Conservation (phyloP, 2,329 filamentous ascomycete species). For the Sporothrix dimorphospora region DNA sequence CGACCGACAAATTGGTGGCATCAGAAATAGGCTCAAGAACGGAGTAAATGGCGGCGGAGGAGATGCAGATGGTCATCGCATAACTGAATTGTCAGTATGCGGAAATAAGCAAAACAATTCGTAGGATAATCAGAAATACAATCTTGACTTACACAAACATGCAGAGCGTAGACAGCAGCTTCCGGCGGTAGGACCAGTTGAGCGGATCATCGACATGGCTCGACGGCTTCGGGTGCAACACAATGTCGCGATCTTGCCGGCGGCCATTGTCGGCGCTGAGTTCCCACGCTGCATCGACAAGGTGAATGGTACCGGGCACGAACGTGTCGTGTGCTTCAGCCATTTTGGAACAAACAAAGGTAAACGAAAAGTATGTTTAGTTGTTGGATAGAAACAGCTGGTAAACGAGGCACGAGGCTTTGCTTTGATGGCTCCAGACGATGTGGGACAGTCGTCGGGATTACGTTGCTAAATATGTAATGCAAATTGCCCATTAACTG, state of each 20-base stretch:
- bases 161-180: slow-evolving; percentile 1
- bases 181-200: slow-evolving; percentile 7
- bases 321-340: not conserved
- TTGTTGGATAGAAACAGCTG: not conserved
- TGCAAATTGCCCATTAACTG: not conserved
- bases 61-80: not conserved
- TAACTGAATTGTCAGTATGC: not conserved
- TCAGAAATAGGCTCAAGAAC: not conserved
- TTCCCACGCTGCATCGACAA: not conserved
- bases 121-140: not conserved
- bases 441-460: not conserved
- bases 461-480: not conserved
- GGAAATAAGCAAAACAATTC: not conserved
- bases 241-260: not conserved
- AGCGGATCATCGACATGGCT: not conserved
- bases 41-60: not conserved
- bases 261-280: not conserved
- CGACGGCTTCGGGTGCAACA: not conserved
- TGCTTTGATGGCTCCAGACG: not conserved
- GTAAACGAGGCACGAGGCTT: not conserved
- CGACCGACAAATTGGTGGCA: not conserved
- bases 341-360: not conserved
- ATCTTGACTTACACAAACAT: not conserved
- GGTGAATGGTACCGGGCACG: not conserved
- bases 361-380: not conserved